Evolutionary conservation across 2,329 filamentous ascomycete genomes (phyloP), one percentile per base, ranked within the genome.

Genomic region (Neofusicoccum laricinum): DNA sequence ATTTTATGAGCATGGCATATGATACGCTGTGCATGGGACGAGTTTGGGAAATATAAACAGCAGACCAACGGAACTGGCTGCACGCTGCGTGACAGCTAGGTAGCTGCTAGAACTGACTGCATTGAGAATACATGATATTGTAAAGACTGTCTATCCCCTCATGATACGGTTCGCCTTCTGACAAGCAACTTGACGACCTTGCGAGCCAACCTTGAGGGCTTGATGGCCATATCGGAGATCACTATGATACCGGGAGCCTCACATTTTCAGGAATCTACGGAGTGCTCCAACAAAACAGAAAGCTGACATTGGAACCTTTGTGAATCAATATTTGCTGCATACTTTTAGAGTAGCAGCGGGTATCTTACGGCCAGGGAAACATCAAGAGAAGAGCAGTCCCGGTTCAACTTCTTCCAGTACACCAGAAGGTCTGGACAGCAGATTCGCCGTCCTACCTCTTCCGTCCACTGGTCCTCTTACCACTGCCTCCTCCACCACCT

Each of bases 381-480:
- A 38, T 12, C 4, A 38, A 11, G 36, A 38, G 36, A 11, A 38
- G 25, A 30, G 25, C 1, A 5, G 5, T 30, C 25, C 25, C 7
- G 25, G 25, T 30, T 30, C 25, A 25, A 25, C n/a, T 25, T 11
- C 7, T 21, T 12, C 21, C 6, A 21, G 17, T 11, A 48, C 17
- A 11, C 25, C 3, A 48, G 19, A 19, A 25, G 14, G 21, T 48
- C 45, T 48, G 14, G 17, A 11, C 17, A 40, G 41, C 41, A 17
- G 17, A 17, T 7, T n/a, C 41, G 41, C 17, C 6, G 25, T 15
- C 15, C 32, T 30, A 63, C 46, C 46, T 63, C 25, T 63, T 63
- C 46, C 59, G 36, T 12, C 34, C 41, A 17, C 59, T 40, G n/a
- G 34, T 53, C 34, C 48, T 63, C 59, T 63, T 63, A 15, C 19